Base-by-base conservation (phyloP, 441 rosid species). In the Mallotus repandus region DNA sequence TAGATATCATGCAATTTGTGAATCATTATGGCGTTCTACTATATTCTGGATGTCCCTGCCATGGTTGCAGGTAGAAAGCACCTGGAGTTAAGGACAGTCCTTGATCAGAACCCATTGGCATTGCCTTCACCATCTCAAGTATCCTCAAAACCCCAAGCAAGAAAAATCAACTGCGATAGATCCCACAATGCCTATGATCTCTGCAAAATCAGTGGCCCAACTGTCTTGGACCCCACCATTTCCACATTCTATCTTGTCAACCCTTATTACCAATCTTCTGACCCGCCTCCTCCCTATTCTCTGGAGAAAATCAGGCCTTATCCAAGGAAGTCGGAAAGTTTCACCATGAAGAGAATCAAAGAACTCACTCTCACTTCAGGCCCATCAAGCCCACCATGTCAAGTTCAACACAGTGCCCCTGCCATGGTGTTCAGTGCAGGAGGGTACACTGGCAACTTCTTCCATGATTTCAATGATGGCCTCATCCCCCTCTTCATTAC, bases 401-500 rank as follows among this genome's bases (percentile, higher is more conserved):
- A 82, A 53, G 50, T 68, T 70, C 84, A 67, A 25, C 87, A 88
- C 77, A 71, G 67, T 12, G 79, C 55, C 9, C 94, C 91, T 0
- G 90, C 96, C 18, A 49, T 86, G 5, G 87, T 84, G 43, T 88
- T 89, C 78, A 84, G 87, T 66, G 81, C 85, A 6, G 89, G 86
- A 38, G 93, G 94, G 56, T 88, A 84, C 84, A 86, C 92, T 6
- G 94, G 94, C 22, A 90, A 78, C 81, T 76, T 89, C 56, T 88
- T 81, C 77, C 94, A 86, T 54, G 96, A 87, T 15, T 89, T 90
- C 78, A 81, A 70, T 54, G 96, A 90, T 32, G 88, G 87, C 11
- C 74, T 88, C 74, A 73, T 92, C 54, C 91, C 93, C 5, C 88
- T 90, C 68, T 88, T 86, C 73, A 81, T 87, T 85, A 91, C 93